Evolutionary conservation across 2,329 filamentous ascomycete species (phyloP), one percentile per base, ranked within the genome.

Genomic region (Aspergillus sojae): DNA sequence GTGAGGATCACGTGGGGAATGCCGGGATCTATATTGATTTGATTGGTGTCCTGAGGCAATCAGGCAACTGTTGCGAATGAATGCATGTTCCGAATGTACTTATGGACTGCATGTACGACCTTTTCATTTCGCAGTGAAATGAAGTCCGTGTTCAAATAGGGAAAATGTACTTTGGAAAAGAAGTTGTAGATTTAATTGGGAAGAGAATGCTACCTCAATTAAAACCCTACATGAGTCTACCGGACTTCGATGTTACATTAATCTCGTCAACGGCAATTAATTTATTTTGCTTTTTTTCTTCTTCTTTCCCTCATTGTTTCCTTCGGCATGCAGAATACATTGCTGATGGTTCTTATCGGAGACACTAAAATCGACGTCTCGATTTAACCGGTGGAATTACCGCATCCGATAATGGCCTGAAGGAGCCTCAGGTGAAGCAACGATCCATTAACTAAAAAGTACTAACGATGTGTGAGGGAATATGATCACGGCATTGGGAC

Each of bases 1-100:
- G 34, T 41, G 59, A 34, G 10, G 36, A 62, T 66, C 64, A 66
- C 64, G 64, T 66, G 64, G 50, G 32, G 16, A 4, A 41, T 55
- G 12, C 12, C 32, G 52, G 26, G 48, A 52, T 52, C 30, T 6
- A 28, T 55, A 48, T 28, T 28, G 39, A 41, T n/a, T 54, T 64
- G 55, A 9, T 48, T 62, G 48, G 45, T 26, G 52, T 55, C 52
- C 52, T 39, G 32, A 39, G 52, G 52, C 60, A 21, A 34, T 41
- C 21, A 21, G 32, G 34, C 48, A 57, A 34, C 53, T 21, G n/a
- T 54, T 54, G 52, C 30, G 30, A 36, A 54, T 21, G 21, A 21
- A 14, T 23, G 16, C 7, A 53, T 14, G 34, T 14, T 36, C 14
- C 34, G 14, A 36, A 36, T 16, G 34, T 36, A 36, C 26, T 28